Base-by-base conservation (phyloP, 345 rosid species). In the Arabis alpina region DNA sequence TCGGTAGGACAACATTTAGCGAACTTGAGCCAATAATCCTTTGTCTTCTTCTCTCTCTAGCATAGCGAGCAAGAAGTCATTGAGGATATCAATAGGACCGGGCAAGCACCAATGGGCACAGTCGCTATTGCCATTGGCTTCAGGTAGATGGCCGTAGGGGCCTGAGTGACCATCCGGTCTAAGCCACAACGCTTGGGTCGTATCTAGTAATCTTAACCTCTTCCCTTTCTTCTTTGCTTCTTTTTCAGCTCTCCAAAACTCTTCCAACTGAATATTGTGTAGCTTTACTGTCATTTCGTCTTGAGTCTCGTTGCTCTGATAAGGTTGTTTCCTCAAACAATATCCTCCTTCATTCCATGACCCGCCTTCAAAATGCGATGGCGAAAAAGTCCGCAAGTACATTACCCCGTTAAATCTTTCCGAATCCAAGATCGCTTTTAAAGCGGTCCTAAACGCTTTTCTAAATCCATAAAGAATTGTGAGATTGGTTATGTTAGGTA, bases 81-180 rank as follows among this genome's bases (percentile, higher is more conserved):
- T 88, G 86, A 92, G 87, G 1, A 84, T 43, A 30, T 92, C 98
- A 14, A 92, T 84, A 0, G 98, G 96, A 16, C 98, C 96, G 4
- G 96, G 96, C 80, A 88, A 76, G 85, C 98, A 92, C 98, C 96
- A 89, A 54, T 92, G 98, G 43, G 89, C 98, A 30, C 95, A 89
- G 63, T 92, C 98, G 27, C 88, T 90, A 0, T 87, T 76, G 36
- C 87, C 98, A 27, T 90, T 90, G 49, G 83, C 93, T 23, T 85
- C 75, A 0, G 86, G 80, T 80, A 73, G 68, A 41, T 89, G 95
- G 23, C 96, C 94, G 30, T 78, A 90, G 56, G 70, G 56, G 69
- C 91, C 83, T 0, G 93, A 93, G 66, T 92, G 96, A n/a, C 98
- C 98, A 25, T 92, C 95, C 0, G 91, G 91, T 62, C 98, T 74